Base-by-base conservation (phyloP, 2,329 filamentous ascomycete genomes). In the Elsinoe perseae region DNA sequence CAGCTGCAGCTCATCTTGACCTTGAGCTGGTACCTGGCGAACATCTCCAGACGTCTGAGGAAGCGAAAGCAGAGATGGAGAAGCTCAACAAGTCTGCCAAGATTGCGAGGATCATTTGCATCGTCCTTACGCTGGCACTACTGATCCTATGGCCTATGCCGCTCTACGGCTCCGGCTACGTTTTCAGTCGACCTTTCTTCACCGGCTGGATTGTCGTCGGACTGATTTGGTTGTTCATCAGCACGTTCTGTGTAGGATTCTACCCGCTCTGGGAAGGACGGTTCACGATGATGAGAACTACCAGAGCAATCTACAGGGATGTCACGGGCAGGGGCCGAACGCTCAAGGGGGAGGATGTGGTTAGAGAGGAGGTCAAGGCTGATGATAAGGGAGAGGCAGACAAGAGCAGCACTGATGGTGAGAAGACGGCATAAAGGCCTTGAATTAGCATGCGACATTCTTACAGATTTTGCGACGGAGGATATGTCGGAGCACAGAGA, bases 81-180 rank as follows among this genome's bases (percentile, higher is more conserved):
- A 70, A 74, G 50, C 69, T 78, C 1, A 61, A 66, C 52, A 71
- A 70, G 27, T 71, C 74, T 1, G 70, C 74, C 16, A 72, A 71
- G 56, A 80, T 81, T 64, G 79, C 81, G 0, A 75, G 80, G 52
- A 74, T 71, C 28, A 68, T 82, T 60, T 87, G 84, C 0, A 74
- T 82, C 8, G 69, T 79, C 61, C 76, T 89, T 73, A 87, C 88
- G 0, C 59, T 95, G 0, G 78, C 82, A 0, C 75, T 95, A 56
- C 74, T 95, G 0, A 77, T 95, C 1, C 79, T 95, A 14, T 95
- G 90, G 89, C 90, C 91, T 0, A 92, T 95, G 80, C 90, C 90
- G 1, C 84, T 95, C 82, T 95, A 93, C 66, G 90, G 89, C 9
- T 78, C 79, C 0, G 80, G 80, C 0, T 95, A 95, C 67, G 80